Evolutionary conservation across 345 rosid species (phyloP).

Genomic region (Citrus maxima): DNA sequence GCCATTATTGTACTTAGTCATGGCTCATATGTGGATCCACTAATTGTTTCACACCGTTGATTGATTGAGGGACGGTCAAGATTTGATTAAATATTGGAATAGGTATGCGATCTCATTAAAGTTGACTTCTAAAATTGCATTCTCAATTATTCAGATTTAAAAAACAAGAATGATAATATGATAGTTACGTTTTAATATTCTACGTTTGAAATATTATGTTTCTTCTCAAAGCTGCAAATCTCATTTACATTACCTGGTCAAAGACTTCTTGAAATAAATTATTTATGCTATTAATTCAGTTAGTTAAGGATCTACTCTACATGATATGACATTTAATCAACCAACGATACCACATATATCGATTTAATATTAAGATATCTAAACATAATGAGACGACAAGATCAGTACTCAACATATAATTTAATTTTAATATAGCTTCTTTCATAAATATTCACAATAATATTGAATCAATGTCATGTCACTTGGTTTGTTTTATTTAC

Average conservation of each 20-base stretch:
- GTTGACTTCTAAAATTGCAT: neutral
- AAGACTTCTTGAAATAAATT: neutral
- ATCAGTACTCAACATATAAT: no score
- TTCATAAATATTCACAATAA: no score
- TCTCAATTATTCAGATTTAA: neutral
- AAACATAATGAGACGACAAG: neutral
- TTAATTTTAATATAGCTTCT: no score
- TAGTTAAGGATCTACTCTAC: neutral
- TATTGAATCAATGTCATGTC: no score
- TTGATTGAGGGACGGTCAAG: neutral
- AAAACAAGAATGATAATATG: neutral
- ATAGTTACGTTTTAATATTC: neutral
- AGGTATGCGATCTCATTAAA: neutral
- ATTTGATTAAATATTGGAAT: neutral
- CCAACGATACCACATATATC: neutral
- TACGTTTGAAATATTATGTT: neutral
- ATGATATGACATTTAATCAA: neutral
- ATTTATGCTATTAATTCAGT: neutral
- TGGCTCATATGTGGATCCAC: neutral
- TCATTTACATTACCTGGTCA: neutral
- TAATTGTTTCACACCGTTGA: neutral
- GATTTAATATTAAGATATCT: neutral
- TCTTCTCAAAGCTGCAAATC: neutral
- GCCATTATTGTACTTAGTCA: neutral
- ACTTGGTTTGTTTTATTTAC: no score